Conservation (phyloP, 192 early-diverging fungal species). For the Radiomyces spectabilis region DNA sequence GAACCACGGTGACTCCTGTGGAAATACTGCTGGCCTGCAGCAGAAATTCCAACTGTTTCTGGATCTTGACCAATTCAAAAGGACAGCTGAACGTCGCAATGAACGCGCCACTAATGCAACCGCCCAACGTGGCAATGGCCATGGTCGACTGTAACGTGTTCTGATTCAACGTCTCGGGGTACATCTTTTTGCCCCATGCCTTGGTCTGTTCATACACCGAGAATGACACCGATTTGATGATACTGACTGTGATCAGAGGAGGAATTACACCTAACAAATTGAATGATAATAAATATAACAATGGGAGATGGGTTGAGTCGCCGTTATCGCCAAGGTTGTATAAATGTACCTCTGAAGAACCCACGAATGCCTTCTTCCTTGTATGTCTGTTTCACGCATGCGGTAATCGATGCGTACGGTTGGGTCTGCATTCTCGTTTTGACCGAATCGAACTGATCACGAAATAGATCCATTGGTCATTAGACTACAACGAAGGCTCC, state of each 20-base stretch:
- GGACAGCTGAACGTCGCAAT: constrained; percentile 68
- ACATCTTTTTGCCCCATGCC: too few relatives aligned
- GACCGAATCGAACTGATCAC: constrained; percentile 74
- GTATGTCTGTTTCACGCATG: constrained; percentile 72
- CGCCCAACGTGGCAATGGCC: constrained; percentile 42
- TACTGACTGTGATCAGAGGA: constrained; percentile 73
- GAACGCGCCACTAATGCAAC: constrained; percentile 52
- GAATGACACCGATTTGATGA: constrained; percentile 87
- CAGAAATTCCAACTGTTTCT: constrained; percentile 61
- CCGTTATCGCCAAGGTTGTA: background rate
- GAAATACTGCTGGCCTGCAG: constrained; percentile 38
- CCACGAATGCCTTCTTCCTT: constrained; percentile 75
- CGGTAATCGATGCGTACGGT: constrained; percentile 68
- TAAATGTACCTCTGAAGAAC: constrained; percentile 72
- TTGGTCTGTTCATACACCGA: constrained; percentile 79
- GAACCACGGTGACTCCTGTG: constrained; percentile 32
- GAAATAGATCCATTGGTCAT: background rate
- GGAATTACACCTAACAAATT: constrained; percentile 54
- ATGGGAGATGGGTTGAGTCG: background rate
- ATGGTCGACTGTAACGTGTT: constrained; percentile 33
- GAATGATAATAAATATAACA: background rate
- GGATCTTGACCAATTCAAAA: constrained; percentile 72
- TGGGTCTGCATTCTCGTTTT: constrained; percentile 97
- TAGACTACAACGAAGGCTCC: background rate
- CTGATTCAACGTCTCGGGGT: constrained; percentile 25